Conservation (phyloP, 2,329 filamentous ascomycete species). For the Zalaria obscura region DNA sequence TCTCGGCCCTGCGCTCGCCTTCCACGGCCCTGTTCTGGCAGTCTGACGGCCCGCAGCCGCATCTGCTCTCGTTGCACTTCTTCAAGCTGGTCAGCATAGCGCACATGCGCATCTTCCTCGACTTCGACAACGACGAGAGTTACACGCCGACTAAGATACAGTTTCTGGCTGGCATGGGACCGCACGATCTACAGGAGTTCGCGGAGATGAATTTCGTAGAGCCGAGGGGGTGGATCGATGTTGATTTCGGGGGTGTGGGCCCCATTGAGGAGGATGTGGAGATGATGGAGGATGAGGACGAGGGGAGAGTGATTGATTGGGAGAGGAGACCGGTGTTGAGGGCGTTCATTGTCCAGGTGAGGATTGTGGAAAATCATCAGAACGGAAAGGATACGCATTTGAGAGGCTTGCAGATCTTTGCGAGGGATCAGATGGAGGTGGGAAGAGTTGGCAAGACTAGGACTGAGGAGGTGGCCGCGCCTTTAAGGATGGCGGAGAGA, state of each 20-base stretch:
- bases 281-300: constrained; percentile 14
- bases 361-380: constrained; percentile 91
- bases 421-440: constrained; percentile 23
- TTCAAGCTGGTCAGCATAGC: constrained; percentile 69
- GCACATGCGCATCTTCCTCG: constrained; percentile 69
- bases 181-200: constrained; percentile 85
- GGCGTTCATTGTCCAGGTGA: constrained; percentile 80
- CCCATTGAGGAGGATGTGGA: constrained; percentile 19
- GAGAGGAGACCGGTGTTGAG: constrained; percentile 58
- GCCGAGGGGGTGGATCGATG: constrained; percentile 82
- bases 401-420: constrained; percentile 77
- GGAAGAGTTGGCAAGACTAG: constrained; percentile 4
- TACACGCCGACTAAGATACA: constrained; percentile 92
- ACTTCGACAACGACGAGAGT: constrained; percentile 85
- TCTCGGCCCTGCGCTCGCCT: constrained; percentile 61
- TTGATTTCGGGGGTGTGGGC: constrained; percentile 53
- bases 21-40: constrained; percentile 68
- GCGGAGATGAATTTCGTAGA: constrained; percentile 63
- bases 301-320: constrained; percentile 24
- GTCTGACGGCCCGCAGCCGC: constrained; percentile 73
- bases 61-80: constrained; percentile 73
- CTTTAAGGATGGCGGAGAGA: constrained; percentile 7
- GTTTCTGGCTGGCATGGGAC: constrained; percentile 77
- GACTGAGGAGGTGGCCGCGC: constrained; percentile 1
- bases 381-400: constrained; percentile 99